Conservation (phyloP, 768 basidiomycete species). For the Neoboletus brunneissimus region DNA sequence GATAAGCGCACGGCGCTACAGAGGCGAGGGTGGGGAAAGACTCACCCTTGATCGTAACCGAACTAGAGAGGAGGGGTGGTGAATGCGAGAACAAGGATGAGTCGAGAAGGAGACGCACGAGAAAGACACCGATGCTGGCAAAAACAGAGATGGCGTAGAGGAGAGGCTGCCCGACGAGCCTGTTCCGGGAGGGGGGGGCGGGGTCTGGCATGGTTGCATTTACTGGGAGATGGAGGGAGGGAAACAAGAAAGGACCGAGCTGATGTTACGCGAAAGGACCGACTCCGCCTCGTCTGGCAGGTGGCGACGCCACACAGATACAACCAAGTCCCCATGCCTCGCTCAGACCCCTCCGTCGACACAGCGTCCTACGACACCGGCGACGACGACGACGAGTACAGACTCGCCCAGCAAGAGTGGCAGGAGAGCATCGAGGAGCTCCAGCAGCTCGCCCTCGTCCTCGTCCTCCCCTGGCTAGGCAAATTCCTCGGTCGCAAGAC, state of each 20-base stretch:
- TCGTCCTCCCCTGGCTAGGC: constrained; percentile 82
- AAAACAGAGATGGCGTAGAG: constrained; percentile 80
- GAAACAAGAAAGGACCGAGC: constrained; percentile 7
- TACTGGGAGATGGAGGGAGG: constrained; percentile 22
- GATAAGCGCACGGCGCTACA: constrained; percentile 3
- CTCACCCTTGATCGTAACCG: constrained; percentile 84
- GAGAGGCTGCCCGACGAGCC: constrained; percentile 74
- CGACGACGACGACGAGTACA: constrained; percentile 69
- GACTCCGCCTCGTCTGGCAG: neutral
- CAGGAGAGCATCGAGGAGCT: constrained; percentile 86
- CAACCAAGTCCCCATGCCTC: constrained; percentile 51
- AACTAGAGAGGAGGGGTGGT: constrained; percentile 43
- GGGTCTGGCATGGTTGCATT: constrained; percentile 56
- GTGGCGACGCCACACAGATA: constrained; percentile 20
- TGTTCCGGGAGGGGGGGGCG: constrained; percentile 34
- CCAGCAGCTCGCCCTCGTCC: constrained; percentile 73
- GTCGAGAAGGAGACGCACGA: constrained; percentile 47
- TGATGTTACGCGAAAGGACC: constrained; percentile 8
- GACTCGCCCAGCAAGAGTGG: constrained; percentile 86
- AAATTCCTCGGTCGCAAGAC: constrained; percentile 86
- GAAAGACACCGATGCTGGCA: constrained; percentile 80
- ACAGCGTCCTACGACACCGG: constrained; percentile 51
- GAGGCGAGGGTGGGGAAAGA: constrained; percentile 5
- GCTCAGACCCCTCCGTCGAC: constrained; percentile 61
- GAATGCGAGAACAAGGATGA: constrained; percentile 1